Percentiles rank a stretch among this genome's conserved stretches.
Conservation (phyloP, 495 filamentous ascomycete genomes). For the Pseudotulostoma volvatum region DNA sequence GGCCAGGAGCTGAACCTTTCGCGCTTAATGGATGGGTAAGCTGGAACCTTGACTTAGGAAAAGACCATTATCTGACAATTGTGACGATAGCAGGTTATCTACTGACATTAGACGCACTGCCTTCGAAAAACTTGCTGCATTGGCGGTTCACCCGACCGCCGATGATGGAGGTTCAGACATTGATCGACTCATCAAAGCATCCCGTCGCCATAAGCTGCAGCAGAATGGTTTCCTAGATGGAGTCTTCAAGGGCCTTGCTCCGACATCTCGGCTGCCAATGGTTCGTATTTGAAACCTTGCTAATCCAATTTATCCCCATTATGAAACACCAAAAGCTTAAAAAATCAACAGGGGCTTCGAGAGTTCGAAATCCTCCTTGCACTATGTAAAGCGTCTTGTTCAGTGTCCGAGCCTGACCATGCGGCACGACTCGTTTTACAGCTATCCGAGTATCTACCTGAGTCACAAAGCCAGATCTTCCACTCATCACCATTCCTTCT, state of each 20-base stretch:
- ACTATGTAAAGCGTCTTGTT: constrained; percentile 70
- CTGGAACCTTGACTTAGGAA: not conserved
- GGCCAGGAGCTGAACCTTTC: not conserved
- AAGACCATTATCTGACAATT: not conserved
- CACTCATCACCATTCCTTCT: constrained; percentile 66
- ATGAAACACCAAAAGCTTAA: constrained; percentile 19
- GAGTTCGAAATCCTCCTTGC: constrained; percentile 84
- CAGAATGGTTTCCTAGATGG: constrained; percentile 25
- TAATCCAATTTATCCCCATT: not conserved
- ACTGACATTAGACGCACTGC: constrained; percentile 47
- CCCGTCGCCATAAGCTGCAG: constrained; percentile 16
- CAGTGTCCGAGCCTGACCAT: constrained; percentile 45
- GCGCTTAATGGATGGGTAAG: constrained; percentile 5
- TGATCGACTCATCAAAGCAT: constrained; percentile 41
- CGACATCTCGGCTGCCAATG: constrained; percentile 35
- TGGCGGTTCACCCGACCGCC: constrained; percentile 38
- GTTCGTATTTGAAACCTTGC: constrained; percentile 17
- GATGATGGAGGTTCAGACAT: constrained; percentile 48
- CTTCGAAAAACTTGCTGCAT: constrained; percentile 51
- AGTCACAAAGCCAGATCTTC: constrained; percentile 63
- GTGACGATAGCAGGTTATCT: too few species aligned
- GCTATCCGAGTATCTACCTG: constrained; percentile 64
- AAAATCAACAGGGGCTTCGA: constrained; percentile 36
- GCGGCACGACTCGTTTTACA: constrained; percentile 58
- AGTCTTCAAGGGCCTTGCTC: constrained; percentile 19